Base-by-base conservation (phyloP, 2,329 filamentous ascomycete genomes). In the Neophaeococcomyces mojaviensis region DNA sequence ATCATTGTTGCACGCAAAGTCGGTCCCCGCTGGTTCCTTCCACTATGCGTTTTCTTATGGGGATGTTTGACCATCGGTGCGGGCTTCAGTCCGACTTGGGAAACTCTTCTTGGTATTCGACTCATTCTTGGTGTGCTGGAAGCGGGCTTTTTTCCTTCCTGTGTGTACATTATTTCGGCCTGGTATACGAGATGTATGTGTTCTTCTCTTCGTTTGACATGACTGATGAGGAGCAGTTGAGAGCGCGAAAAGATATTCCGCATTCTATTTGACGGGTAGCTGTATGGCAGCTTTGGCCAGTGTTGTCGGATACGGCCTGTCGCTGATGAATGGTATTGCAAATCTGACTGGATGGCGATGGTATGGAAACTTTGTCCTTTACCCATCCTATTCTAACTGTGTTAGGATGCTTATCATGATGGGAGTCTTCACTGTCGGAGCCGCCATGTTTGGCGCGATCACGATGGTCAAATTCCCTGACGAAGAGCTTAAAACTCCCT, bases 1-100 rank as follows among this genome's bases (percentile, higher is more conserved):
- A 86, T 82, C 0, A 65, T 86, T 33, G 61, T 86, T 24, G 72
- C 82, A 42, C 79, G 83, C 28, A 78, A 77, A 56, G 58, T 87
- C 42, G 83, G 84, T 0, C 59, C 59, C 4, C 56, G 55, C 1
- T 43, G 49, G 8, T 61, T 61, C 33, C 41, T 62, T 16, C 46
- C 55, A 0, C 39, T 48, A 43, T 20, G 9, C n/a, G 37, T 31
- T 10, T 18, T n/a, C 24, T 34, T n/a, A n/a, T n/a, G 13, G 41
- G 36, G 36, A 18, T 13, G 48, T 31, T 44, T 53, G 38, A 53
- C 55, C 32, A 39, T 39, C 36, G 53, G 55, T 42, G 50, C 56
- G 16, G 57, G 56, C 16, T 56, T 58, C 36, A 48, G 50, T 4
- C 55, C 52, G 26, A 43, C 49, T 13, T 59, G 55, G 54, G 30